phyloP scores from a whole-genome alignment of 768 basidiomycete species.

The Amylocystis lapponica region DNA sequence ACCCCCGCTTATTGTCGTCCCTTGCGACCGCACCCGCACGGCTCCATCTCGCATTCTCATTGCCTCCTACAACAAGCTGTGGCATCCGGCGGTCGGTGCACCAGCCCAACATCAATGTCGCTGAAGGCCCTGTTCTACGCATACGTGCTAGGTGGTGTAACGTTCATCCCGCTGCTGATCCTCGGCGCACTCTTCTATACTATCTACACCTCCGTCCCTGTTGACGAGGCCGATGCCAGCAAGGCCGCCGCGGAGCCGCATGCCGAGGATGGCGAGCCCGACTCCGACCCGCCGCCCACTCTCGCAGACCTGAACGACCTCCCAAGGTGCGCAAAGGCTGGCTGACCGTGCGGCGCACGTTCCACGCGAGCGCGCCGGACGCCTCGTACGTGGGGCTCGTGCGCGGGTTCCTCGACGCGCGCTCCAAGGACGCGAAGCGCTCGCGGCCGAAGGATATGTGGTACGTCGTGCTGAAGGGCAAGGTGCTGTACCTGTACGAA shows the following conservation, averaged over 20 bases:
- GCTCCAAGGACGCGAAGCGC: conserved; percentile 79
- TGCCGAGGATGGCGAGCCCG: conserved; percentile 16
- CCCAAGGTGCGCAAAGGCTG: conserved; percentile 68
- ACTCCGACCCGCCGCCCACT: conserved; percentile 20
- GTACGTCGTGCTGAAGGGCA: conserved; percentile 89
- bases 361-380: conserved; percentile 58
- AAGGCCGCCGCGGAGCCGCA: conserved; percentile 13
- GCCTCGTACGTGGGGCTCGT: conserved; percentile 76
- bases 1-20: no score
- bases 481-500: conserved; percentile 89
- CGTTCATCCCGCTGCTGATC: conserved; percentile 78
- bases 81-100: no score
- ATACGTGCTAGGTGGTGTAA: conserved; percentile 86
- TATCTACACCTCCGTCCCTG: conserved; percentile 83
- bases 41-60: neutral
- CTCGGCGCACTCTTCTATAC: conserved; percentile 51
- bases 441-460: conserved; percentile 88
- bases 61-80: no score
- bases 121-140: conserved; percentile 71
- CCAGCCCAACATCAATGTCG: conserved; percentile 41
- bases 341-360: conserved; percentile 78
- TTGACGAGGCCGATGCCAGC: conserved; percentile 42
- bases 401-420: conserved; percentile 71
- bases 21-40: neutral
- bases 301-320: conserved; percentile 42